Percentiles rank a stretch among this genome's conserved stretches.
These are phyloP conservation scores for Lactifluus subvellereus DNA, from an alignment of 768 basidiomycete species.

Conservation along the genomic window DNA sequence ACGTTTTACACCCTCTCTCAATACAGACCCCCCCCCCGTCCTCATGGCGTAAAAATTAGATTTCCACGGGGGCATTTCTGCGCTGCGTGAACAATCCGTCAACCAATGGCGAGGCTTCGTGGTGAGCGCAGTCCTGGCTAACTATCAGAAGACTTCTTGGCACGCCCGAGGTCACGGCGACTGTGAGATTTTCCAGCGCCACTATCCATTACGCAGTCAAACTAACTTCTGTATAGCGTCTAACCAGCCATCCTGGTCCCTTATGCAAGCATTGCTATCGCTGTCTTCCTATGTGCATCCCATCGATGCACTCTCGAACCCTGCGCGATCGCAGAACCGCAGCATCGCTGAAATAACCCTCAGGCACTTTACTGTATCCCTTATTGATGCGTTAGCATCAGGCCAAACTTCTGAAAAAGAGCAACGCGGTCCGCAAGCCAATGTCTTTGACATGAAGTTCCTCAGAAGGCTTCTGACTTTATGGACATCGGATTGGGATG, in stretches of 20 bases:
- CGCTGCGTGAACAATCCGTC: conserved; percentile 5
- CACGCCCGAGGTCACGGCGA: not conserved
- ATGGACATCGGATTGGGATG: conserved; percentile 10
- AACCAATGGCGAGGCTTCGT: conserved; percentile 12
- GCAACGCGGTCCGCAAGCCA: not conserved
- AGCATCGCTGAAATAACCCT: conserved; percentile 5
- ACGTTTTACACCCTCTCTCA: not conserved
- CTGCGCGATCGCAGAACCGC: not conserved
- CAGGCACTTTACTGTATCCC: conserved; percentile 1
- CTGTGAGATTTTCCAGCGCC: not conserved
- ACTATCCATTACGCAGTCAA: not conserved
- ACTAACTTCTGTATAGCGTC: not conserved
- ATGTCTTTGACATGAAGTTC: conserved; percentile 11
- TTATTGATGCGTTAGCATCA: not conserved
- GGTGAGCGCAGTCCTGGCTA: not conserved
- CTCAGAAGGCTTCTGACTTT: conserved; percentile 15
- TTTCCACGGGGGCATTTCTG: not conserved
- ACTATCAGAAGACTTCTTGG: conserved; percentile 7
- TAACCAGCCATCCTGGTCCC: conserved; percentile 11
- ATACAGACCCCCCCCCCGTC: not conserved
- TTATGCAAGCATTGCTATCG: conserved; percentile 14
- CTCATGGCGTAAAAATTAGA: conserved; percentile 5
- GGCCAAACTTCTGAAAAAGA: not conserved
- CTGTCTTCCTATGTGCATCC: conserved; percentile 11
- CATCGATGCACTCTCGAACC: not conserved